Percentiles rank a stretch among this genome's conserved stretches.
These are phyloP conservation scores for Ustilago shanxiensis DNA, from an alignment of 1,284 basidiomycete species.

Conservation along the genomic window DNA sequence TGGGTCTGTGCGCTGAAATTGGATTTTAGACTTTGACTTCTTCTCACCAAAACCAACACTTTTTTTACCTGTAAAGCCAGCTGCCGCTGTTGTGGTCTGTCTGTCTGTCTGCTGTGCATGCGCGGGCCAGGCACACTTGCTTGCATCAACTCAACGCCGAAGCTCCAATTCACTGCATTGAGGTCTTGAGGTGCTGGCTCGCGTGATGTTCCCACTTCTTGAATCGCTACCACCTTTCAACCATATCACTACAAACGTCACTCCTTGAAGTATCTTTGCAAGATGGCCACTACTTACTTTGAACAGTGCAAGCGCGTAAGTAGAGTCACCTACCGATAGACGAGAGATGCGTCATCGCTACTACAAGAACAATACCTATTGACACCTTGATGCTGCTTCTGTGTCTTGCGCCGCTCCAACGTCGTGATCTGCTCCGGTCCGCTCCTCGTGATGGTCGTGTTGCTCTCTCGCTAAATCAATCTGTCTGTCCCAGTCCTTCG, in stretches of 20 bases:
- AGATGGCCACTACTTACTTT: slow-evolving; percentile 46
- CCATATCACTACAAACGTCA: background rate
- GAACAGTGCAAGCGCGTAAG: slow-evolving; percentile 54
- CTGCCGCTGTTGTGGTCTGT: background rate
- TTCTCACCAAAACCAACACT: slow-evolving; percentile 21
- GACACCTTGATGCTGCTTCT: background rate
- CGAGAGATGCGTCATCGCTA: background rate
- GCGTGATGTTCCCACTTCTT: slow-evolving; percentile 6
- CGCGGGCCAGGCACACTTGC: slow-evolving; percentile 10
- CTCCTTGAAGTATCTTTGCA: background rate
- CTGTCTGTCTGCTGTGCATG: background rate
- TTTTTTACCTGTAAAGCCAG: background rate
- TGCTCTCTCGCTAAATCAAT: background rate
- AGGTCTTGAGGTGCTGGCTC: slow-evolving; percentile 9
- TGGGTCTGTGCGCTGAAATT: slow-evolving; percentile 3
- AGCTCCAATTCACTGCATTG: background rate
- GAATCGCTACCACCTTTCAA: background rate
- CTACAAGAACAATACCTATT: background rate
- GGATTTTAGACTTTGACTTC: slow-evolving; percentile 14
- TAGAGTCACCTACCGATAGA: background rate
- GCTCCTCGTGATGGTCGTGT: too few species aligned
- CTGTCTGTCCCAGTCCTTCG: slow-evolving; percentile 66
- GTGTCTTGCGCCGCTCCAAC: background rate
- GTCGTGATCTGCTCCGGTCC: too few species aligned
- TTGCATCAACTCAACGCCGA: slow-evolving; percentile 4